Base-by-base conservation (phyloP, 2,329 filamentous ascomycete genomes). In the Seiridium cupressi region DNA sequence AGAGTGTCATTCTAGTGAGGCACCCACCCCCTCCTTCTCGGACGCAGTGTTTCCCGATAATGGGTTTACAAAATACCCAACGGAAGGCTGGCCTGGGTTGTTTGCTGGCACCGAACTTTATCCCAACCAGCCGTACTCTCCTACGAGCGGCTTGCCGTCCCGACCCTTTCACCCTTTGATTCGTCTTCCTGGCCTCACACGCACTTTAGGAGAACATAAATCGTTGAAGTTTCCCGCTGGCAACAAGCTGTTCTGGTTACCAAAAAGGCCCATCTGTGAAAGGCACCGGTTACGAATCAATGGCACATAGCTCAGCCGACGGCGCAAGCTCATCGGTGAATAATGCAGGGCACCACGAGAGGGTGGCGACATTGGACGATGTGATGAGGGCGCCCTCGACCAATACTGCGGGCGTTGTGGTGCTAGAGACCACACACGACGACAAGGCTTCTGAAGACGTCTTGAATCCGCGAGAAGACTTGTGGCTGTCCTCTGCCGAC, bases 401-500 rank as follows among this genome's bases (percentile, higher is more conserved):
- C 1, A 72, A 62, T 3, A 62, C 70, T 18, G 77, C 77, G 7
- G 73, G 72, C 53, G 69, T 79, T 11, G 71, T 78, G 31, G 76
- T 79, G 11, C 60, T 80, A 48, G 74, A 77, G 31, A 67, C 68
- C 13, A 62, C 75, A 38, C 69, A 72, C 26, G 70, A 72, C 31
- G 72, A 71, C 3, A 59, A 65, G 34, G 66, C 69, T 57, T 64
- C 67, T 6, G 73, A 70, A 38, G 73, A 76, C 46, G 57, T 66
- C 3, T 68, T 76, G 42, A 73, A 79, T 64, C 76, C 74, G 6
- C 76, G 73, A 60, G 75, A 79, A 58, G 80, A 82, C 64, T 71
- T 82, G 32, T 82, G 79, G 79, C 66, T 82, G 51, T 78, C 77
- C 57, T 81, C 77, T n/a, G 74, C 73, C 26, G 79, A 82, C 65